Conservation (phyloP, 768 basidiomycete species). For the Rhodosporidiobolus sp. region DNA sequence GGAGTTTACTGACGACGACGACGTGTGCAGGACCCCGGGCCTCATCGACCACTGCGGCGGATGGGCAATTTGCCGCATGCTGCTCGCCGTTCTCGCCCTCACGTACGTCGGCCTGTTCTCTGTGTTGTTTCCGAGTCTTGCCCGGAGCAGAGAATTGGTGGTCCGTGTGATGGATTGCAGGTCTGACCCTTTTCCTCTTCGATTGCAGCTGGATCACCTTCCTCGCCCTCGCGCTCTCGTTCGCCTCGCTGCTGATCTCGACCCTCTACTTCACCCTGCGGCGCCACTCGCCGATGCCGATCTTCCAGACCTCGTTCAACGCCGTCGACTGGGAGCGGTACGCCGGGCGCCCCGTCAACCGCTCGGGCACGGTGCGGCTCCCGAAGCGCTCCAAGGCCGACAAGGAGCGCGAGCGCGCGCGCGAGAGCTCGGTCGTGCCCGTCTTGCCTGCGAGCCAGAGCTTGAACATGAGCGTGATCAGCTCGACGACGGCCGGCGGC, state of each 20-base stretch:
- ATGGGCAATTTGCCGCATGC: slow-evolving; percentile 25
- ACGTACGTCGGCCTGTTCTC: slow-evolving; percentile 6
- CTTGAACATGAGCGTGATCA: too few species aligned
- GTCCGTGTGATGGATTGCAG: too few species aligned
- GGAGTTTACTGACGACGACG: neutral
- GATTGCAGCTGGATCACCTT: slow-evolving; percentile 26
- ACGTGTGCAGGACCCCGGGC: slow-evolving; percentile 24
- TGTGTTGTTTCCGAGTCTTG: too few species aligned
- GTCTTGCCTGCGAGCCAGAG: slow-evolving; percentile 2
- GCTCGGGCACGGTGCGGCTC: slow-evolving; percentile 17
- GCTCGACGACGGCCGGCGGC: neutral
- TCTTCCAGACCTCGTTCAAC: slow-evolving; percentile 25
- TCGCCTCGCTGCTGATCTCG: slow-evolving; percentile 24
- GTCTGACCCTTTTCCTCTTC: too few species aligned
- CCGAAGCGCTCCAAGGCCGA: slow-evolving; percentile 7
- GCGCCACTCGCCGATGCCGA: slow-evolving; percentile 21
- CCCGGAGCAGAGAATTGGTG: too few species aligned
- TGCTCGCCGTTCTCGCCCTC: slow-evolving; percentile 23
- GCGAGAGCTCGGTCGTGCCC: neutral
- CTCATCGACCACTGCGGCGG: slow-evolving; percentile 33
- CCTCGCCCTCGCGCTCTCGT: slow-evolving; percentile 17
- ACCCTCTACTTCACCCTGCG: slow-evolving; percentile 35
- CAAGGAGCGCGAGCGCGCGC: neutral
- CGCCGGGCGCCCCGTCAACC: slow-evolving; percentile 29
- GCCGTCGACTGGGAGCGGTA: slow-evolving; percentile 33